Evolutionary conservation across 768 basidiomycete genomes (phyloP).

Genomic region (Mycena rebaudengoi): DNA sequence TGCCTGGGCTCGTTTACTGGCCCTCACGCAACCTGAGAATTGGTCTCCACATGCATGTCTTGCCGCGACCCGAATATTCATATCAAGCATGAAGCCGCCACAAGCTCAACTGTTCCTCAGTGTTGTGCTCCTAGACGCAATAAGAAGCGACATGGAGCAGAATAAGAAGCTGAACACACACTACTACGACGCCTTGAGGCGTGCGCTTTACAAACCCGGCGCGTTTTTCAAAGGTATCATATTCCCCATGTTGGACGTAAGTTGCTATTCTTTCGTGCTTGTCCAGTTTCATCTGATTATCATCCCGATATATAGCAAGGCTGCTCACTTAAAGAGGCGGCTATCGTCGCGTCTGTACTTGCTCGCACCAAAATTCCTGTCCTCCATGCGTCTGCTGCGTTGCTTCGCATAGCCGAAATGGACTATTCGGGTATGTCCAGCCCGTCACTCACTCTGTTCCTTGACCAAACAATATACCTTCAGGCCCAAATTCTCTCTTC

Average conservation of each 20-base stretch:
- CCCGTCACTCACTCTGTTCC: background rate
- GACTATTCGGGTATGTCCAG: slow-evolving; percentile 81
- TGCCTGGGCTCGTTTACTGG: slow-evolving; percentile 95
- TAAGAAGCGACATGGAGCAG: slow-evolving; percentile 86
- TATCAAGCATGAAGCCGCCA: slow-evolving; percentile 95
- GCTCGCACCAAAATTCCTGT: slow-evolving; percentile 93
- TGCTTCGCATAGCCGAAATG: slow-evolving; percentile 94
- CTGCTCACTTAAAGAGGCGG: slow-evolving; percentile 93
- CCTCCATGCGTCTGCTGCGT: slow-evolving; percentile 95
- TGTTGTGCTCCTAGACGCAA: slow-evolving; percentile 89
- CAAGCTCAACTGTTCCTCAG: slow-evolving; percentile 94
- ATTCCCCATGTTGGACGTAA: slow-evolving; percentile 92
- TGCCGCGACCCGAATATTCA: slow-evolving; percentile 94
- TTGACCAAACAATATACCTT: background rate
- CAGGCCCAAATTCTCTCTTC: slow-evolving; percentile 94
- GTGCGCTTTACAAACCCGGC: slow-evolving; percentile 93
- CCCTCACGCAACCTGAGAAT: slow-evolving; percentile 88
- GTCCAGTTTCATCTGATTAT: background rate
- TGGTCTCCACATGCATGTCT: slow-evolving; percentile 97
- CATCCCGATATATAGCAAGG: slow-evolving; percentile 54
- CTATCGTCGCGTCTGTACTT: slow-evolving; percentile 91
- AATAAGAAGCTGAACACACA: slow-evolving; percentile 93
- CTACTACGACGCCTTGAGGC: slow-evolving; percentile 92
- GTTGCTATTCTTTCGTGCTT: slow-evolving; percentile 30
- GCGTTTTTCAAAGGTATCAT: slow-evolving; percentile 99